Base-by-base conservation (phyloP, 73 alveolate species). In the Paramecium caudatum region DNA sequence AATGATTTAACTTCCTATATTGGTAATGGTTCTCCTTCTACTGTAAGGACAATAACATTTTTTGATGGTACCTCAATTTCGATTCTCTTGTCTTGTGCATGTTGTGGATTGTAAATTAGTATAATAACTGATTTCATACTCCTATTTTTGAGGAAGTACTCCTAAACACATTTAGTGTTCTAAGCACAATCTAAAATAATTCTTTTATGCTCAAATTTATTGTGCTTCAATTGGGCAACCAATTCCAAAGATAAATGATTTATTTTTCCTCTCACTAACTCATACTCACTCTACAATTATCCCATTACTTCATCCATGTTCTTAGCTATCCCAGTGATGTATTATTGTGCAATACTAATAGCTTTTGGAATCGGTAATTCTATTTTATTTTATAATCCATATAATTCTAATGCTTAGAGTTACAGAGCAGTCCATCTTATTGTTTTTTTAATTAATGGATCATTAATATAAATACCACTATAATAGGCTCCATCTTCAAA, bases 401-500 rank as follows among this genome's bases (percentile, higher is more conserved):
- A 68, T 0, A 68, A 2, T 32, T 68, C 13, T 2, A 68, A 7
- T 2, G 84, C 50, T 33, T 68, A 68, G 9, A 68, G 16, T 16
- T 68, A 23, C 17, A 10, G 34, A 4, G 84, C 25, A 2, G 37
- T 23, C 0, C 17, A 4, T 68, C 84, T 68, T 3, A 68, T 16
- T 17, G 34, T 32, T 8, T 13, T 13, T 37, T 68, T 68, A 23
- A 68, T 32, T 68, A 13, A 16, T n/a, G 84, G 84, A n/a, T 68
- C 17, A 13, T 47, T 34, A 10, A 36, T 37, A 68, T 68, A 68
- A 34, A 34, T 34, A 6, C 48, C 84, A 34, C 21, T 68, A 9
- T 9, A 68, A 68, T 68, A 68, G 0, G 34, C 61, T 3, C 84
- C 84, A 32, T 68, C 84, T 37, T 68, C 84, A 68, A 34, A 68